phyloP scores from a whole-genome alignment of 345 rosid genomes.

The Gossypium bickii region DNA sequence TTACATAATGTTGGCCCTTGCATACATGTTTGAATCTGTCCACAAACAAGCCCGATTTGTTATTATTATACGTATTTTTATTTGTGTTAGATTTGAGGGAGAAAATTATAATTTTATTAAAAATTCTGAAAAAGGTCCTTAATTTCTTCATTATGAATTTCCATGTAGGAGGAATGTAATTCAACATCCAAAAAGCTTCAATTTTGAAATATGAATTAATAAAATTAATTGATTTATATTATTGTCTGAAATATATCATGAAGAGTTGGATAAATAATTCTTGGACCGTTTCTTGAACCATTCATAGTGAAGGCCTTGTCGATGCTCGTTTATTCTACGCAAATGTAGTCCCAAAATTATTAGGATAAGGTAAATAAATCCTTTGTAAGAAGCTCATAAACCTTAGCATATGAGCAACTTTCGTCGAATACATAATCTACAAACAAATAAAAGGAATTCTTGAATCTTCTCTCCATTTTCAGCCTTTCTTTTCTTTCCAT shows the following conservation, averaged over 20 bases:
- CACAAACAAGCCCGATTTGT: no score
- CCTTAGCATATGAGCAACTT: slow-evolving; percentile 48
- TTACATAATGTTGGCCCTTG: no score
- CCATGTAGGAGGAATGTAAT: slow-evolving; percentile 56
- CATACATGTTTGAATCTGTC: no score
- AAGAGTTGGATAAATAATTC: slow-evolving; percentile 67
- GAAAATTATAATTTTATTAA: no score
- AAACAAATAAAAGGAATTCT: neutral
- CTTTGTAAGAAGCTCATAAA: slow-evolving; percentile 74
- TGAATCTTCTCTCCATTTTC: no score
- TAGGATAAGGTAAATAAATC: slow-evolving; percentile 11
- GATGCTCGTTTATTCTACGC: slow-evolving; percentile 97
- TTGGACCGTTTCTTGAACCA: slow-evolving; percentile 63
- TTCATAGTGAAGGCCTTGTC: slow-evolving; percentile 95
- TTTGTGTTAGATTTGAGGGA: no score
- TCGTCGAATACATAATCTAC: slow-evolving; percentile 77
- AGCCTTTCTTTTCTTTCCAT: no score
- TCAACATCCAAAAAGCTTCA: slow-evolving; percentile 13
- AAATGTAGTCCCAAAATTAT: slow-evolving; percentile 74
- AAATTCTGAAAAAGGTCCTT: slow-evolving; percentile 59
- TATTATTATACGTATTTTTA: no score
- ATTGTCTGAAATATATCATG: slow-evolving; percentile 49
- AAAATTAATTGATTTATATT: slow-evolving; percentile 5
- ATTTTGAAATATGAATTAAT: neutral
- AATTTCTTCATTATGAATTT: slow-evolving; percentile 86